Base-by-base conservation (phyloP, 345 rosid species). In the Trapa bicornis region DNA sequence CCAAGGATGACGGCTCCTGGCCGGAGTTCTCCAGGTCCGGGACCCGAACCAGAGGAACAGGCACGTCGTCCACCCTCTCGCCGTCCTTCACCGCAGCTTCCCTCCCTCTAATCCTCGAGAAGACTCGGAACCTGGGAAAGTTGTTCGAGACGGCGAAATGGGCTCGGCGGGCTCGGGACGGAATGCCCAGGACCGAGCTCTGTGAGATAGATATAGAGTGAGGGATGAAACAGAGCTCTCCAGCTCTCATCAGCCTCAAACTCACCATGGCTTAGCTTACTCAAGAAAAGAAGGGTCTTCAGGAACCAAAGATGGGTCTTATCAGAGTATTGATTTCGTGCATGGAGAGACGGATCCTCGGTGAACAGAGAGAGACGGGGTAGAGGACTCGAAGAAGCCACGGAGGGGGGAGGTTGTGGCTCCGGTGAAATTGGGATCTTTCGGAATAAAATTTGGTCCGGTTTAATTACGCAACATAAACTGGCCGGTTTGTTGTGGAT, bases 331-430 rank as follows among this genome's bases (percentile, higher is more conserved):
- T 22, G 57, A 22, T 11, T 41, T 29, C 4, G 48, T 29, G 56
- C 58, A 66, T 33, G 58, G 33, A 37, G 33, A 37, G 39, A 22
- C 2, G 14, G 65, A 45, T 39, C 1, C 32, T 41, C 36, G 1
- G 3, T 35, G 39, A 17, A 52, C n/a, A 36, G 16, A 33, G 14
- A 35, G 5, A 42, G 37, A 11, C 16, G 9, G 50, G 53, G 37
- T 1, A 64, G 68, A 86, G 84, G 74, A 33, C 73, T 66, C 56
- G 79, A 80, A 76, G 71, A 62, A 66, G 85, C 84, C 92, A 88
- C 95, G 86, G 74, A 68, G 75, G 78, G 67, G 67, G 33, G 47
- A 68, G 73, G 67, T 79, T 86, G 56, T 81, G 96, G 93, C 86
- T 78, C 74, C 22, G 50, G 48, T 64, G 67, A 17, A 69, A 36